Evolutionary conservation across 805 yeast species (phyloP), one percentile per base, ranked within the genome.

Genomic region (Priceomyces medius): DNA sequence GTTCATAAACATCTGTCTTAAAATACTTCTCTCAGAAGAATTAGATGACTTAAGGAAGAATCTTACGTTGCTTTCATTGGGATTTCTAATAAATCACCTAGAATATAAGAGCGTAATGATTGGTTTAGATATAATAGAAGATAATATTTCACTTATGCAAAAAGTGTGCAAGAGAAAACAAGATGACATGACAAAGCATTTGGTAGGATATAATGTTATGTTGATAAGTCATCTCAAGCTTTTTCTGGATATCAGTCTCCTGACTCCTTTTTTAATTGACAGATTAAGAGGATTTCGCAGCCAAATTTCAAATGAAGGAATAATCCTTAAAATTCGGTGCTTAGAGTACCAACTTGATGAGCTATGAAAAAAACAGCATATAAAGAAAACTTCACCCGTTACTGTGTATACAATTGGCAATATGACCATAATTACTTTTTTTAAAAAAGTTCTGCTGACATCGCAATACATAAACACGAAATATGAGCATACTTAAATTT

Each of bases 191-290:
- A 20, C n/a, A 2, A 21, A 27, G 4, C 51, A 54, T 39, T 42
- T 54, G 31, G 31, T 47, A 4, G 58, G 55, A n/a, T 50, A 54
- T 42, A 48, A 46, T 20, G 27, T 41, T n/a, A 42, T 54, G 13
- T 32, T 50, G 7, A 13, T 53, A 10, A 35, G 46, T 12, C 18
- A 48, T 35, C 32, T 48, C 19, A 43, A 35, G 14, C 14, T 42
- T 8, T 31, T 35, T 16, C 28, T 38, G 21, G 20, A 41, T 16
- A 20, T 47, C 17, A 26, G 20, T 3, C 40, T 47, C 8, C 38
- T 23, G 4, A 6, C n/a, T 10, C n/a, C 13, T 7, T 14, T 13
- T 10, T 21, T 40, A 13, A 14, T 39, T 9, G 21, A 20, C 16
- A 28, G 39, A 37, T 38, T 48, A 17, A 7, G 36, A 20, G 21